Base-by-base conservation (phyloP, 768 basidiomycete genomes). In the Tylopilus balloui region DNA sequence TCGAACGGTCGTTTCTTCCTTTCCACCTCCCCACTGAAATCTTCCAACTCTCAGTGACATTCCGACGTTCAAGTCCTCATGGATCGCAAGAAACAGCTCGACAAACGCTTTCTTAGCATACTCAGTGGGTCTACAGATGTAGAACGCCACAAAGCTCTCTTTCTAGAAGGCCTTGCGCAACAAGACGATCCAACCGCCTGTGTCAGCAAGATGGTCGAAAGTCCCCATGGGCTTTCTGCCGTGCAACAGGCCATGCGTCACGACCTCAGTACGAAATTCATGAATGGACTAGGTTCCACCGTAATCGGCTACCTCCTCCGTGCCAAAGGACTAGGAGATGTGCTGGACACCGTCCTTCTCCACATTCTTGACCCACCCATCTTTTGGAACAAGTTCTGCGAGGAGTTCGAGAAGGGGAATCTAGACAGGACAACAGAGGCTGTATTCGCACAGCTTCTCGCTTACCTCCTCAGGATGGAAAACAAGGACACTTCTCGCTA, bases 391-490 rank as follows among this genome's bases (percentile, higher is more conserved):
- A 56, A 61, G 6, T 74, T 75, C 47, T 50, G 57, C 1, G 43
- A 59, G 9, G 71, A 71, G 15, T 77, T 74, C 27, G 56, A 66
- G 25, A 60, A 56, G 15, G 63, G 64, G 14, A 53, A 57, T 6
- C 59, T 78, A 19, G 48, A 64, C 38, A 63, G 69, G 17, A 41
- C 60, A 8, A 73, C 68, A 0, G 70, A 78, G 50, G 45, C 37
- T 19, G 60, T 60, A 10, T 78, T 80, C 50, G 76, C 71, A 0
- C 74, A 71, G 71, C 66, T 81, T n/a, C 69, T 84, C 4, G 64
- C 73, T 15, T 68, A 78, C 47, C 72, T 83, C 21, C 55, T 77
- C n/a, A 60, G 57, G 19, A 65, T 78, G 21, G 67, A 76, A 1
- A 63, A 54, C 6, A 68, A 68, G 14, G 49, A 63, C 6, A 67